Conservation (phyloP, 441 rosid genomes). For the Pelargonium cotyledonis region DNA sequence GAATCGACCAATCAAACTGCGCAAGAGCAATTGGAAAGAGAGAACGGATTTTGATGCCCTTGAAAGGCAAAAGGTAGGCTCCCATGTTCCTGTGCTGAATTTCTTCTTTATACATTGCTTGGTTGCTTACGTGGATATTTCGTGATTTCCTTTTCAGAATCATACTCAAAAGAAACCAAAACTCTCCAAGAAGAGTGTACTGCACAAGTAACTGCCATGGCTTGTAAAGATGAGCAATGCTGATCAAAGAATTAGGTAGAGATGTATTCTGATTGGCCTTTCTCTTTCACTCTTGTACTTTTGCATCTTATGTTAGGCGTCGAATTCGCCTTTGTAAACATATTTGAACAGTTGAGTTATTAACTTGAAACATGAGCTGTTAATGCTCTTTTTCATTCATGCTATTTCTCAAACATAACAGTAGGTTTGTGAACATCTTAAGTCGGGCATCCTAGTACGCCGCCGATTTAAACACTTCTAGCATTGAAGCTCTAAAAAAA, state of each 20-base stretch:
- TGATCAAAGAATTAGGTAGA: neutral
- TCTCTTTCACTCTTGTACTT: neutral
- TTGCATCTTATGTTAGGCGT: neutral
- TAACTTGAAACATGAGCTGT: too few relatives aligned
- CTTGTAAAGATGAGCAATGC: too few relatives aligned
- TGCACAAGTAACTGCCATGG: conserved; percentile 53
- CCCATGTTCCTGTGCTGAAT: neutral
- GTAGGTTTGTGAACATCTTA: too few relatives aligned
- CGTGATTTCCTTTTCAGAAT: conserved; percentile 37
- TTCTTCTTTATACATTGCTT: neutral
- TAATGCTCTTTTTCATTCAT: too few relatives aligned
- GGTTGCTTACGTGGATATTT: neutral
- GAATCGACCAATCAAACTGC: conserved; percentile 81
- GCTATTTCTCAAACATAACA: too few relatives aligned
- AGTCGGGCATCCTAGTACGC: too few relatives aligned
- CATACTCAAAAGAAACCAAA: conserved; percentile 64
- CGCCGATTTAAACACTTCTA: too few relatives aligned
- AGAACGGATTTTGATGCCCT: conserved; percentile 68
- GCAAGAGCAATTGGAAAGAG: conserved; percentile 97
- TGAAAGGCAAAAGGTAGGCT: conserved; percentile 59
- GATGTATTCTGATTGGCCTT: neutral
- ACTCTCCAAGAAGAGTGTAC: conserved; percentile 58
- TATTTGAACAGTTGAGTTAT: neutral
- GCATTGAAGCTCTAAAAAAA: too few relatives aligned
- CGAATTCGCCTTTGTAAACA: neutral